Evolutionary conservation across 768 basidiomycete species (phyloP).

Genomic region (Piloderma croceum): DNA sequence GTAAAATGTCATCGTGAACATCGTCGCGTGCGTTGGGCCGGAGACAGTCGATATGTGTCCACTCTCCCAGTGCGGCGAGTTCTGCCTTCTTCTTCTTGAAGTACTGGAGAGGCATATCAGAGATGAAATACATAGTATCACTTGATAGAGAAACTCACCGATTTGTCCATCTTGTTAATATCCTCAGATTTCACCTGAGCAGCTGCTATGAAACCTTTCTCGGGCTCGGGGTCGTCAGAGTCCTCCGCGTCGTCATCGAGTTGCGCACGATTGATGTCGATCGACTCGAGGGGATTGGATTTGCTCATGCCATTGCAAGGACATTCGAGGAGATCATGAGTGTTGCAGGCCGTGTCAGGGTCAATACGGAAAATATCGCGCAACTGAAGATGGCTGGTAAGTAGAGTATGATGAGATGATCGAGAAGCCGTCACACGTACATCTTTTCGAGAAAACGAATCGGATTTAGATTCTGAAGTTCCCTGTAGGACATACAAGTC

Average conservation of each 20-base stretch:
- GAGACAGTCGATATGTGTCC: constrained; percentile 81
- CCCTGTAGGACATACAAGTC: constrained; percentile 26
- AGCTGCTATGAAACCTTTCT: constrained; percentile 57
- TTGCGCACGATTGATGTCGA: constrained; percentile 2
- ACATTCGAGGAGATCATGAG: constrained; percentile 88
- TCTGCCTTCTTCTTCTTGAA: constrained; percentile 60
- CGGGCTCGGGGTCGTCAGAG: constrained; percentile 23
- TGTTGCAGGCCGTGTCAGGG: constrained; percentile 74
- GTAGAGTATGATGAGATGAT: constrained; percentile 1
- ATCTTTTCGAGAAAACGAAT: constrained; percentile 84
- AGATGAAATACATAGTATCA: background rate
- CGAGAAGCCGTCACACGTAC: constrained; percentile 40
- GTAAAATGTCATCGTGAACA: constrained; percentile 64
- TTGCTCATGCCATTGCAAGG: constrained; percentile 42
- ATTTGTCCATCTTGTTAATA: constrained; percentile 44
- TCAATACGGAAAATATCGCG: constrained; percentile 91
- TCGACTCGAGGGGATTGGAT: too few species aligned
- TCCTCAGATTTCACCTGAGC: constrained; percentile 50
- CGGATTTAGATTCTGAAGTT: constrained; percentile 57
- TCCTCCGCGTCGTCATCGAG: constrained; percentile 10
- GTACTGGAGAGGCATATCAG: constrained; percentile 41
- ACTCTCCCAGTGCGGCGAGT: constrained; percentile 70
- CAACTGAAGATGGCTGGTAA: constrained; percentile 43
- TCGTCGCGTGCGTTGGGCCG: constrained; percentile 36
- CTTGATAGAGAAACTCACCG: constrained; percentile 33